Base-by-base conservation (phyloP, 2,329 filamentous ascomycete species). In the Chrysosporium queenslandicum region DNA sequence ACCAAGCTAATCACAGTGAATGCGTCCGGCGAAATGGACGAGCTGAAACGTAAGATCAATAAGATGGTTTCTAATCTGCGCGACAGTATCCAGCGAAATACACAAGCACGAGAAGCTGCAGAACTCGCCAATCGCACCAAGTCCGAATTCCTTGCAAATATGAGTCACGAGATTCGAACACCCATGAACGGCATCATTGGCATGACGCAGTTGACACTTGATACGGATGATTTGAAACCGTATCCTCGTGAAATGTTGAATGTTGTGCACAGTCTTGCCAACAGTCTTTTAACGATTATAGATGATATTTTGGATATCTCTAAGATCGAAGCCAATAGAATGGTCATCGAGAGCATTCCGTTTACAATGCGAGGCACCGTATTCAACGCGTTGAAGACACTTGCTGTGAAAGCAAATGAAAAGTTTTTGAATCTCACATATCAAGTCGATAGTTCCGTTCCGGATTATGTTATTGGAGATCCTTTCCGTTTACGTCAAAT, bases 241-340 rank as follows among this genome's bases (percentile, higher is more conserved):
- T 94, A 95, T 63, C 92, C 96, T 64, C 83, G 92, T 60, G 92
- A 98, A 72, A 97, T 97, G 91, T 74, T 97, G 68, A 97, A 96
- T 61, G 95, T 96, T 63, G 91, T 98, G 61, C 91, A 96, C 71
- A 94, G 94, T 64, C 76, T 97, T 60, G 92, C 91, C 59, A 96
- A 96, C 72, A 95, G 91, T 71, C 74, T 98, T 61, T 74, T 98
- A 63, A 97, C 91, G 46, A 97, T 98, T 61, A 97, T 98, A 64
- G 91, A 98, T 67, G 80, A 83, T 60, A 82, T 83, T 59, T 71
- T 83, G 53, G 81, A 83, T 67, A 83, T 83, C 56, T 82, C 78
- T 21, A 83, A 83, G 70, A 83, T 98, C 60, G 92, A 97, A 71
- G 92, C 92, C 39, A 89, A 94, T 67, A 83, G 92, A 56, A 97